phyloP scores from a whole-genome alignment of 176 grass and related monocot species.

The Pontederia crassipes region DNA sequence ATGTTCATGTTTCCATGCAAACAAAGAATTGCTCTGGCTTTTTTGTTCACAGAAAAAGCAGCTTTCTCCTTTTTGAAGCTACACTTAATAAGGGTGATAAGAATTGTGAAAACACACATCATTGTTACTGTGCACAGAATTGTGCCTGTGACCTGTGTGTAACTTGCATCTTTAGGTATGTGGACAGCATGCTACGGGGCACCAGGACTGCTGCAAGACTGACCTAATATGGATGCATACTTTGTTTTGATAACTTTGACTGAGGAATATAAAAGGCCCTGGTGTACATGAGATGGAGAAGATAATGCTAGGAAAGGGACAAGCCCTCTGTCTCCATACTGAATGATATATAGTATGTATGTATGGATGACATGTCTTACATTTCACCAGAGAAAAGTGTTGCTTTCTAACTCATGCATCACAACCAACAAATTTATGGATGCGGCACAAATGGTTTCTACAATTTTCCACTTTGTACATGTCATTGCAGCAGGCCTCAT shows the following conservation, averaged over 20 bases:
- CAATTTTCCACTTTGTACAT: no score
- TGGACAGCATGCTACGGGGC: slow-evolving; percentile 28
- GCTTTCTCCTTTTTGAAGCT: background rate
- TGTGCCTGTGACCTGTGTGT: slow-evolving; percentile 8
- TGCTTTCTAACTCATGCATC: no score
- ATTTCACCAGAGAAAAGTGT: no score
- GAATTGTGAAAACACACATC: no score
- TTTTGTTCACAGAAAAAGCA: no score
- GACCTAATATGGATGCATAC: background rate
- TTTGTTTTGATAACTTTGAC: slow-evolving; percentile 15
- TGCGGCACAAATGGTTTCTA: no score
- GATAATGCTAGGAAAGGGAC: background rate
- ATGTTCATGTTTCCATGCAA: no score
- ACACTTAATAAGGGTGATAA: background rate
- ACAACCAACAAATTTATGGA: no score
- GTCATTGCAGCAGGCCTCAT: no score
- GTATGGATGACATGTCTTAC: no score
- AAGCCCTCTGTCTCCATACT: background rate
- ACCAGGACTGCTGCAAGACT: slow-evolving; percentile 23
- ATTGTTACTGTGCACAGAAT: slow-evolving; percentile 5
- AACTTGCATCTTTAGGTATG: slow-evolving; percentile 36
- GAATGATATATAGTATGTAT: no score
- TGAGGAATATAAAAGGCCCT: slow-evolving; percentile 11
- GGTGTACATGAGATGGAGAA: slow-evolving; percentile 13
- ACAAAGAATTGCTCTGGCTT: no score